A percentile compares a stretch with the other conserved stretches of the same genome.
phyloP scores from a whole-genome alignment of 495 filamentous ascomycete genomes.

The Penicillium pulvis region DNA sequence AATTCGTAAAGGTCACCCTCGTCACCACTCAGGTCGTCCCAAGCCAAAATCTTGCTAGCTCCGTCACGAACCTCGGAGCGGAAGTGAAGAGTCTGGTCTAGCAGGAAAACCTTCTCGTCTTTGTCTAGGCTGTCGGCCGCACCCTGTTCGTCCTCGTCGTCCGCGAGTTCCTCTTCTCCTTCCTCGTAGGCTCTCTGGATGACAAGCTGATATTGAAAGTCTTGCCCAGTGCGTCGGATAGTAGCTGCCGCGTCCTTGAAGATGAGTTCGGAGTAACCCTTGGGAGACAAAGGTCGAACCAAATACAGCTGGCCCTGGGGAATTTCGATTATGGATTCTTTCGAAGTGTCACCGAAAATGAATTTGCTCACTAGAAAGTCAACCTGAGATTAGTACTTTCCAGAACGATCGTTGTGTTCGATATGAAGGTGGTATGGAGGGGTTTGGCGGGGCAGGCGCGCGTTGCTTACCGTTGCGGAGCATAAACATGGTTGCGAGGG shows the following conservation, averaged over 20 bases:
- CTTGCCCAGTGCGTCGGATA: conserved; percentile 88
- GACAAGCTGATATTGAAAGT: conserved; percentile 96
- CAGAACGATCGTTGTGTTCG: conserved; percentile 1
- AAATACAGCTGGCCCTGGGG: conserved; percentile 96
- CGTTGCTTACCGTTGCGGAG: conserved; percentile 61
- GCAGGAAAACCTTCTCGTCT: conserved; percentile 95
- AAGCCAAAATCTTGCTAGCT: conserved; percentile 82
- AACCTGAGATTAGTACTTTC: conserved; percentile 20
- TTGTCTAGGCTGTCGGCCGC: conserved; percentile 69
- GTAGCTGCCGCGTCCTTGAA: conserved; percentile 95
- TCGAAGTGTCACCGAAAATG: conserved; percentile 88
- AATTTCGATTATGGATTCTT: conserved; percentile 92
- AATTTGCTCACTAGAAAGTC: conserved; percentile 74
- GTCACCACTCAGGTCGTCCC: conserved; percentile 94
- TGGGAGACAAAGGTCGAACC: conserved; percentile 90
- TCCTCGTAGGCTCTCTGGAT: conserved; percentile 96
- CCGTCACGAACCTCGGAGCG: conserved; percentile 77
- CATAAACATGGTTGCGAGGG: conserved; percentile 66
- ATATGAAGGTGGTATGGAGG: conserved; percentile 30
- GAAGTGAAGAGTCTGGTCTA: conserved; percentile 89
- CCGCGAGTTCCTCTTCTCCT: conserved; percentile 88
- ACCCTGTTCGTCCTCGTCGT: conserved; percentile 81
- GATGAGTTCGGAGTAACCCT: conserved; percentile 97
- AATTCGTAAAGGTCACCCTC: conserved; percentile 94
- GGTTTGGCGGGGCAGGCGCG: conserved; percentile 36